Percentiles rank a stretch among this genome's conserved stretches.
These are phyloP conservation scores for Lachancea kluyveri DNA, from an alignment of 805 yeast species.

Conservation along the genomic window DNA sequence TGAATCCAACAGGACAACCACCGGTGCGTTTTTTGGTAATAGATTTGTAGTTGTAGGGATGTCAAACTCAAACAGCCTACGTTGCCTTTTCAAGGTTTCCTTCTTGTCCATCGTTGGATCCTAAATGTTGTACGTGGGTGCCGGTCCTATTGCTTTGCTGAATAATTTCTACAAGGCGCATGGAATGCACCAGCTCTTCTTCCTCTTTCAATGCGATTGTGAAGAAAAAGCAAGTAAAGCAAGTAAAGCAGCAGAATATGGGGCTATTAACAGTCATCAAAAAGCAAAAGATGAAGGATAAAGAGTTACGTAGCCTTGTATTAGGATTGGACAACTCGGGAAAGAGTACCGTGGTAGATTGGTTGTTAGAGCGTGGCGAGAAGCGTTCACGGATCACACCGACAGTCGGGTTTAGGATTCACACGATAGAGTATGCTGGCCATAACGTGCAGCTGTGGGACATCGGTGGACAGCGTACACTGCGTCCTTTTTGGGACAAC, in stretches of 20 bases:
- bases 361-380: conserved; percentile 34
- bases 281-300: conserved; percentile 77
- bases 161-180: no score
- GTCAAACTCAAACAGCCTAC: conserved; percentile 22
- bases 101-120: no score
- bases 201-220: conserved; percentile 1
- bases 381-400: conserved; percentile 62
- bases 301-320: conserved; percentile 65
- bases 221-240: background rate
- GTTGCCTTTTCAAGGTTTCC: conserved; percentile 16
- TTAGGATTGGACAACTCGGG: conserved; percentile 91
- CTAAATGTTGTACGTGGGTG: no score
- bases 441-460: conserved; percentile 69
- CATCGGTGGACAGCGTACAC: conserved; percentile 82
- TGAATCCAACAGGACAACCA: conserved; percentile 11
- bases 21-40: conserved; percentile 8
- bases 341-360: conserved; percentile 74
- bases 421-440: conserved; percentile 41
- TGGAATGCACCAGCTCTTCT: no score
- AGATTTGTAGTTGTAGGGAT: conserved; percentile 17
- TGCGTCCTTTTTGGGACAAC: conserved; percentile 89
- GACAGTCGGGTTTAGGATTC: conserved; percentile 84
- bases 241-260: conserved; percentile 40
- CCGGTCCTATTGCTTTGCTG: no score
- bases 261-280: conserved; percentile 74